These are phyloP conservation scores for Aureobasidium sp. DNA, from an alignment of 2,329 filamentous ascomycete species.

Conservation along the genomic window DNA sequence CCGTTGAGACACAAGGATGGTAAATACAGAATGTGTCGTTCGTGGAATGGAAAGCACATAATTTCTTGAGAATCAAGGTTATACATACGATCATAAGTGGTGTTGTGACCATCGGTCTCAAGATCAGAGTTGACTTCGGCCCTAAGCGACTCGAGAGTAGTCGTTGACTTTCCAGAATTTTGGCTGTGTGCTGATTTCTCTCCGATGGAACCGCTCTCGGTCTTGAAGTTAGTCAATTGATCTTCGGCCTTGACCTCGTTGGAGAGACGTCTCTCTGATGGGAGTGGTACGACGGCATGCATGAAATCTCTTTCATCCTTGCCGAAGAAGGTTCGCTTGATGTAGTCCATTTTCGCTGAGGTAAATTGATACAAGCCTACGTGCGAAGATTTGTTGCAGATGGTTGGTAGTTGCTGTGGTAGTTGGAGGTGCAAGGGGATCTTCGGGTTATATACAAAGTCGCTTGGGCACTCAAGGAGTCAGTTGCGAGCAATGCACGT, in stretches of 20 bases:
- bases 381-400: not conserved
- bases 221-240: not conserved
- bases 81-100: conserved; percentile 67
- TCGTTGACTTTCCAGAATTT: not conserved
- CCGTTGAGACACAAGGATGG: not conserved
- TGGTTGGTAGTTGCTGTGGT: not conserved
- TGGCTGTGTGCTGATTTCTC: not conserved
- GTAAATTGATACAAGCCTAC: not conserved
- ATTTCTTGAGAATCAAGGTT: not conserved
- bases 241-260: not conserved
- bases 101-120: conserved; percentile 52
- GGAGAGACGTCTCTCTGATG: not conserved
- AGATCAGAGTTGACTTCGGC: conserved; percentile 58
- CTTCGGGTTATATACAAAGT: not conserved
- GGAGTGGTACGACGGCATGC: not conserved
- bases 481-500: conserved; percentile 10
- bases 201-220: not conserved
- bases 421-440: not conserved
- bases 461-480: conserved; percentile 5
- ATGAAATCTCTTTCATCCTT: conserved; percentile 2
- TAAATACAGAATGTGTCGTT: not conserved
- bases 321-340: conserved; percentile 6
- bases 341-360: not conserved
- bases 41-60: not conserved
- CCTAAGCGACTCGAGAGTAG: conserved; percentile 62